A percentile compares a stretch with the other conserved stretches of the same genome.
Evolutionary conservation across 2,329 filamentous ascomycete genomes (phyloP).

Genomic region (Claviceps africana): DNA sequence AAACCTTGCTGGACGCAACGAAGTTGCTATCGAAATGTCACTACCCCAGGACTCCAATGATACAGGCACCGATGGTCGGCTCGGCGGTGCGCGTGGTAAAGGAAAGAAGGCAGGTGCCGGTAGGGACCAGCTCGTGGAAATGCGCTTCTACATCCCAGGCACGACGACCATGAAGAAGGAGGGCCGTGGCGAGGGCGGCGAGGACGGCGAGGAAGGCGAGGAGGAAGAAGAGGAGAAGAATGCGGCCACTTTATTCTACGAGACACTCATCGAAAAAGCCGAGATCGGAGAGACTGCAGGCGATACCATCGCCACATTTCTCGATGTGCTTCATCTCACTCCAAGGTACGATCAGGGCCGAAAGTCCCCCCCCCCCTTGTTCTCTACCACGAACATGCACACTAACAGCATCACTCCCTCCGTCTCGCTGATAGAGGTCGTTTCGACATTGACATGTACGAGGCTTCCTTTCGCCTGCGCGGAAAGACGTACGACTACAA

Average conservation of each 20-base stretch:
- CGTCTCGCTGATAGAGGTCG: slow-evolving; percentile 54
- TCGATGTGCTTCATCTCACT: slow-evolving; percentile 92
- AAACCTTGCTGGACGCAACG: slow-evolving; percentile 92
- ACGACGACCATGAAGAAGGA: slow-evolving; percentile 58
- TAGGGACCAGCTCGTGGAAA: slow-evolving; percentile 88
- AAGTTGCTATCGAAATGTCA: slow-evolving; percentile 90
- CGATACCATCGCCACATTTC: slow-evolving; percentile 92
- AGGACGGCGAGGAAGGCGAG: slow-evolving; percentile 45
- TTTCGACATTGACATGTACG: slow-evolving; percentile 99
- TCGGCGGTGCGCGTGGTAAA: slow-evolving; percentile 59
- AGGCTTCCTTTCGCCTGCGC: slow-evolving; percentile 87
- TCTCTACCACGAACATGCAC: neutral
- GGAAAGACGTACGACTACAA: slow-evolving; percentile 99
- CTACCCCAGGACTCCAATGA: slow-evolving; percentile 57
- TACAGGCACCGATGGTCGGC: slow-evolving; percentile 57
- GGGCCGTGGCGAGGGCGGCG: slow-evolving; percentile 64
- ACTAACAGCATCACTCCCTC: neutral
- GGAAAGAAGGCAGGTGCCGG: slow-evolving; percentile 84
- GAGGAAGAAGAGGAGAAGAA: slow-evolving; percentile 63
- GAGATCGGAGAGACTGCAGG: slow-evolving; percentile 99
- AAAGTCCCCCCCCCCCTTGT: no score
- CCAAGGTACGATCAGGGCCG: slow-evolving; percentile 46
- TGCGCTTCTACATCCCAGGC: slow-evolving; percentile 97
- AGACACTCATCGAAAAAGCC: slow-evolving; percentile 94
- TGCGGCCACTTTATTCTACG: slow-evolving; percentile 93